Evolutionary conservation across 164 flowering plant species (phyloP), one percentile per base, ranked within the genome.

Genomic region (Stephania japonica): DNA sequence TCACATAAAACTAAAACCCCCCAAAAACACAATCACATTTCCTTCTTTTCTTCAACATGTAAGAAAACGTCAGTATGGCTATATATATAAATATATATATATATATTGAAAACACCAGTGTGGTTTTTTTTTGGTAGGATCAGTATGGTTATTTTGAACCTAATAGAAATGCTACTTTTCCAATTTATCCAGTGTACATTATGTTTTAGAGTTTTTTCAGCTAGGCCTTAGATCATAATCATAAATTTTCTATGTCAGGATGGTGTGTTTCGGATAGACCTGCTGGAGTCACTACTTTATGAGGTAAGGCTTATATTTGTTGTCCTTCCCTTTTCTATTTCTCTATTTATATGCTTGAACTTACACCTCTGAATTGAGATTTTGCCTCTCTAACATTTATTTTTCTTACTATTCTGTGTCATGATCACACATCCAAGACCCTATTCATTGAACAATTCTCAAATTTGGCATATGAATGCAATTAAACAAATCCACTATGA

Each of bases 241-340:
- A 81, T 25, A 13, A 32, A 65, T 71, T 50, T 81, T 65, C 79
- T 14, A 70, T 83, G 42, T 38, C 76, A 95, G 99, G 98, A 89
- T 32, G 98, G 99, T 65, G 77, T 82, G 42, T 95, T 95, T 87
- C 85, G 91, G 81, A 88, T 95, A 78, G 99, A 95, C 75, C 97
- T 97, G 68, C 81, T 95, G 16, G 98, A 95, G 81, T 91, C 98
- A 72, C 83, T 95, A 23, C 75, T 93, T 11, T 70, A 83, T 25
- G 98, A 95, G 92, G 99, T 92, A 69, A 80, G 80, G 71, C 44
- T 69, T 56, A 44, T 49, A 26, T 56, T 27, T 38, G 59, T 18
- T 59, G 12, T 24, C 62, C 49, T 47, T 43, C 38, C 23, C 65
- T 32, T 74, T 6, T 21, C 1, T 72, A 6, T 68, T 23, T 72